These are phyloP conservation scores for Moricandia arvensis DNA, from an alignment of 345 rosid species.

Conservation along the genomic window DNA sequence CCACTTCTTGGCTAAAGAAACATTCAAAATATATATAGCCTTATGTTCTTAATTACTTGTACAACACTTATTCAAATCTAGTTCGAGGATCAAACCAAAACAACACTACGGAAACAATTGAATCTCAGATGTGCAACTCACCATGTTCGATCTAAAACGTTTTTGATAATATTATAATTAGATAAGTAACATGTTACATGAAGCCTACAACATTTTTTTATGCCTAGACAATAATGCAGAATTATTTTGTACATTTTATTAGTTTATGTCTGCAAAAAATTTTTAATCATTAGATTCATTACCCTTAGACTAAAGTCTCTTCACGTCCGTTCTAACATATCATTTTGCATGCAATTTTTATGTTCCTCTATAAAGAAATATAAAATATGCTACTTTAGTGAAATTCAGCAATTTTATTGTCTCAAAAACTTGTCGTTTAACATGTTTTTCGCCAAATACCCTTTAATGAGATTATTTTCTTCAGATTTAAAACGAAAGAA, in stretches of 20 bases:
- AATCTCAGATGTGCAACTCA: background rate
- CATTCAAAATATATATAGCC: background rate
- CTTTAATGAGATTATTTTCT: constrained; percentile 2
- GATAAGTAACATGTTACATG: background rate
- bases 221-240: background rate
- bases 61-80: background rate
- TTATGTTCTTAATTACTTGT: background rate
- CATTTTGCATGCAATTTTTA: background rate
- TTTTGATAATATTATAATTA: background rate
- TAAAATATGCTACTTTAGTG: constrained; percentile 12
- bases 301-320: background rate
- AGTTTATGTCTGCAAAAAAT: background rate
- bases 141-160: background rate
- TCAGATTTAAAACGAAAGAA: constrained; percentile 9
- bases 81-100: background rate
- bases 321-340: background rate
- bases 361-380: background rate
- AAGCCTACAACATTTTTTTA: background rate
- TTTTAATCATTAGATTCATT: background rate
- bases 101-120: background rate
- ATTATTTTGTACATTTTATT: background rate
- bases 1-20: constrained; percentile 56
- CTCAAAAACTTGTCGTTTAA: background rate
- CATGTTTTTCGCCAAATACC: constrained; percentile 1
- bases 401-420: background rate